Evolutionary conservation across 2,329 filamentous ascomycete species (phyloP), one percentile per base, ranked within the genome.

Genomic region (Torrubiellomyces zombiae): DNA sequence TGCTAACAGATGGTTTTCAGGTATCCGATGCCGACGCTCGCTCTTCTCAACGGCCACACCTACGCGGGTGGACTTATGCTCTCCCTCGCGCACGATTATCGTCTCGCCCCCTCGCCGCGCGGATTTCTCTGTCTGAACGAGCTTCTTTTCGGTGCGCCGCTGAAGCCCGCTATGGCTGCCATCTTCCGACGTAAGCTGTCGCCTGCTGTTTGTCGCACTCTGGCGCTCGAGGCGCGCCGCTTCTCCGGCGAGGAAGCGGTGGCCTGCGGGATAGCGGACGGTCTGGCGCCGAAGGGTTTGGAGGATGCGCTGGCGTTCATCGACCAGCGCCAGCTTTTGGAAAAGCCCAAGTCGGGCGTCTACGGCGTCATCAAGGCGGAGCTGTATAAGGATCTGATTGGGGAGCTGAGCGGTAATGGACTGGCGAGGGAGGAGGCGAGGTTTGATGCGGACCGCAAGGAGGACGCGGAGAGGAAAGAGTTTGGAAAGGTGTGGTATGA

Each of bases 81-180:
- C 7, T 68, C 77, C 30, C 79, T 82, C 66, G 70, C 77, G 51
- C 78, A 85, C 50, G 79, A 86, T 53, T 89, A 89, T 55, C 68
- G 81, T 15, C 60, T 89, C 36, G 77, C 80, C 55, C 76, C 76
- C 42, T 65, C 74, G 1, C 42, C 59, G 2, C 59, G 64, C 12
- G 81, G 80, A n/a, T 85, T 70, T 50, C 48, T 79, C 19, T 86
- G 80, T 50, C 55, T 89, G 36, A 86, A 86, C 48, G 80, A 89
- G 53, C 59, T 89, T 9, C 72, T 83, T 36, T 76, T 89, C 32
- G 79, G 80, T 25, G 74, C 75, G 2, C 67, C 75, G n/a, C 63
- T 89, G 18, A 66, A 72, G 35, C 63, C 78, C 3, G 61, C 77
- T 30, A 83, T 91, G 77, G 66, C 65, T 27, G 58, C 60, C 24